Base-by-base conservation (phyloP, 2,329 filamentous ascomycete genomes). In the Pseudocercospora fuligena region DNA sequence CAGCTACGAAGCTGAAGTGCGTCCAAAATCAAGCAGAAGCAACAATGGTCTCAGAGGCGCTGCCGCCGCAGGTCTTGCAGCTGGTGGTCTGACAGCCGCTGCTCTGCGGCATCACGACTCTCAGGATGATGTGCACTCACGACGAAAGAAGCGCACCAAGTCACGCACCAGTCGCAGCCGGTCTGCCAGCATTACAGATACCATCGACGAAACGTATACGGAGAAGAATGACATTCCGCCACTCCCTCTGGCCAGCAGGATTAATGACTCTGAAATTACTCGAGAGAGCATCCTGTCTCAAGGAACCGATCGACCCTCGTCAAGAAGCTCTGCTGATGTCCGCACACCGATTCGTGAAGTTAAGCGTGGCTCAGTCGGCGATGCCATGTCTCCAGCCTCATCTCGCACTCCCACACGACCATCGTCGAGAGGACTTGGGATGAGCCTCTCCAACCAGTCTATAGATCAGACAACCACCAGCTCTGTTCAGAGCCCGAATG, bases 191-290 rank as follows among this genome's bases (percentile, higher is more conserved):
- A 76, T 86, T 62, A 79, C 86, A 29, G 87, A 88, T 66, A 87
- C 79, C 53, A 72, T 82, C 2, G 86, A 87, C 62, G 81, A 86
- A 43, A 76, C 81, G 19, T 83, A 83, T 49, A 66, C 68, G 25
- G 27, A 88, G 58, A 73, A 73, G 53, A 67, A 70, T 46, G 64
- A 72, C 0, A 87, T 92, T 14, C 90, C 93, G 6, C 92, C 92
- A 5, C 93, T 97, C 90, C 94, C 94, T 2, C 85, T 97, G 69
- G 90, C 91, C 79, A 97, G 94, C 79, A 92, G 93, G 64, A 87
- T 97, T 65, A 91, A 92, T 70, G 88, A 91, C 49, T 97, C 94
- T 0, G 94, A 97, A 60, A 80, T 97, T 63, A 98, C 94, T 0
- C 87, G 94, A 72, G 91, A 91, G 16, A 97, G 94, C 0, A 92